phyloP scores from a whole-genome alignment of 177 flowering plant species.

The Vitis hybrid region DNA sequence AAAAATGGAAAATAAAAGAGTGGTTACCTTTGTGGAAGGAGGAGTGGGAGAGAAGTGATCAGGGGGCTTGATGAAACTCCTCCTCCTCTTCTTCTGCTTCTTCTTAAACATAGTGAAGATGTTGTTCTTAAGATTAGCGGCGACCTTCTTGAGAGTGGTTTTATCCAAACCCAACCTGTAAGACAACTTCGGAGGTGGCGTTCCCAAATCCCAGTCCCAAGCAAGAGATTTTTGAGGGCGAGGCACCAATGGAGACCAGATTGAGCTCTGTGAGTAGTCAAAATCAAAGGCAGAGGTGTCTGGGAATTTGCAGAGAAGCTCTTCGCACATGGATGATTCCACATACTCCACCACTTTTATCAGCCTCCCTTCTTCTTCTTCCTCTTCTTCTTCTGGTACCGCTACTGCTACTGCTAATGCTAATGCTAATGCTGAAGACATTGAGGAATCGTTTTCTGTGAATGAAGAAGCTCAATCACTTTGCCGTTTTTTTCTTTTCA shows the following conservation, averaged over 20 bases:
- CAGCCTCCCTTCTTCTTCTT: conserved; percentile 2
- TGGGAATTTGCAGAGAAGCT: conserved; percentile 77
- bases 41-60: conserved; percentile 22
- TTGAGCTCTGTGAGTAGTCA: conserved; percentile 83
- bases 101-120: conserved; percentile 4
- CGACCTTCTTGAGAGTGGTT: conserved; percentile 6
- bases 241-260: conserved; percentile 83
- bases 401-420: too few relatives aligned
- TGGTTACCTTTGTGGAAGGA: conserved; percentile 20
- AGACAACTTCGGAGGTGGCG: conserved; percentile 12
- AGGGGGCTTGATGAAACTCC: conserved; percentile 8
- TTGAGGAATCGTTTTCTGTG: too few relatives aligned
- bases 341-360: conserved; percentile 55
- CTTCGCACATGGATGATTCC: conserved; percentile 51
- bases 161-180: conserved; percentile 6
- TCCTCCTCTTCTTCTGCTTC: conserved; percentile 15
- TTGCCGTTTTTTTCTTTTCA: too few relatives aligned
- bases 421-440: too few relatives aligned
- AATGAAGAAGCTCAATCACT: too few relatives aligned
- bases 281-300: conserved; percentile 77
- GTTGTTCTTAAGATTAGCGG: conserved; percentile 16
- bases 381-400: background rate
- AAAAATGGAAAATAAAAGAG: background rate
- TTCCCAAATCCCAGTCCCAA: background rate
- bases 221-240: conserved; percentile 21